A percentile compares a stretch with the other conserved stretches of the same genome.
phyloP scores from a whole-genome alignment of 1,284 basidiomycete species.

The Anthracocystis walkeri region DNA sequence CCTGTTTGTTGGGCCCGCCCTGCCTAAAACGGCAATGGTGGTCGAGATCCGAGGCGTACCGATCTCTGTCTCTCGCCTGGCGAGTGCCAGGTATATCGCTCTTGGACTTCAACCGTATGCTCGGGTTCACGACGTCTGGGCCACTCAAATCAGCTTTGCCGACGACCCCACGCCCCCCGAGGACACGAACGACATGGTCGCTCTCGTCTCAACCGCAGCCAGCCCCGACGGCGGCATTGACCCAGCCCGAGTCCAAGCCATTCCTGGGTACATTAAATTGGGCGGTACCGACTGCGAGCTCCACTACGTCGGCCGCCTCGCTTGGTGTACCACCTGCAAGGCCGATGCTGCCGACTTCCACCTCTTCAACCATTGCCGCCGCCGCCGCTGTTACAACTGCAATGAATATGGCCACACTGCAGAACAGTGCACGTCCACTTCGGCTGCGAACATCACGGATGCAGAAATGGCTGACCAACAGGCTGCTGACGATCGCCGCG shows the following conservation, averaged over 20 bases:
- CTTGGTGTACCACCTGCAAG: background rate
- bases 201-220: background rate
- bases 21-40: background rate
- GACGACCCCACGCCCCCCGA: background rate
- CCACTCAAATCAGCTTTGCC: background rate
- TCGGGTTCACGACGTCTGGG: conserved; percentile 1
- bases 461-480: background rate
- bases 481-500: background rate
- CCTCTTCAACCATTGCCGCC: background rate
- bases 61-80: background rate
- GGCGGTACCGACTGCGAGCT: background rate
- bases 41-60: background rate
- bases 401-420: background rate
- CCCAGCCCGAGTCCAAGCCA: background rate
- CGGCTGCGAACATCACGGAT: background rate
- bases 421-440: background rate
- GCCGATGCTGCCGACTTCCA: background rate
- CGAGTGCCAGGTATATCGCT: too few species aligned
- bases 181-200: background rate
- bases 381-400: background rate
- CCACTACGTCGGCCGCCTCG: background rate
- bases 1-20: background rate
- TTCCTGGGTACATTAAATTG: background rate
- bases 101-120: background rate
- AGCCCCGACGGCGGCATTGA: background rate